These are phyloP conservation scores for Inga oerstediana DNA, from an alignment of 306 rosid genomes.

Conservation along the genomic window DNA sequence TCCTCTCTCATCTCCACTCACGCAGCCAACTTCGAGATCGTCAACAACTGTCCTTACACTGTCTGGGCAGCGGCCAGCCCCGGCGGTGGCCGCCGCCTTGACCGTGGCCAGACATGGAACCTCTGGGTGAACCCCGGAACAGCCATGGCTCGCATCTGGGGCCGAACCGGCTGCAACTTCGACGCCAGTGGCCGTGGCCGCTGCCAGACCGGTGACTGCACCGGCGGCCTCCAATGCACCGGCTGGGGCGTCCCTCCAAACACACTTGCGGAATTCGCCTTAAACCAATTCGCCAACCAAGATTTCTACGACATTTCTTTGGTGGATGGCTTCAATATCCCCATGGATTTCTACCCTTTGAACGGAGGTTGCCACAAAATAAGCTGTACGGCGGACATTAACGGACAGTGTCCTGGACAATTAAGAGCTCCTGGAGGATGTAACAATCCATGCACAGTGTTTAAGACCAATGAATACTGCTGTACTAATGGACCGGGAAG, in stretches of 20 bases:
- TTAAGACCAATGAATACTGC: slow-evolving; percentile 42
- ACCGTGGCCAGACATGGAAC: background rate
- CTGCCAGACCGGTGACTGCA: slow-evolving; percentile 69
- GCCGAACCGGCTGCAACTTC: slow-evolving; percentile 58
- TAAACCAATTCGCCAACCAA: slow-evolving; percentile 37
- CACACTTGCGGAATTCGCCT: slow-evolving; percentile 54
- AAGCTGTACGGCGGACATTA: background rate
- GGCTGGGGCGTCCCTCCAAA: slow-evolving; percentile 51
- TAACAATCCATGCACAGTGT: slow-evolving; percentile 51
- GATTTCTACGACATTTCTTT: slow-evolving; percentile 50
- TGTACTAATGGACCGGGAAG: slow-evolving; percentile 28
- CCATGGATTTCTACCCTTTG: slow-evolving; percentile 47
- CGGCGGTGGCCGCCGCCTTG: background rate
- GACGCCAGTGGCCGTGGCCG: slow-evolving; percentile 33
- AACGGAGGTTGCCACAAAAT: slow-evolving; percentile 27
- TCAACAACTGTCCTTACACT: slow-evolving; percentile 48
- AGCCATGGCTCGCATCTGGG: slow-evolving; percentile 54
- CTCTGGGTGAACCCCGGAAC: slow-evolving; percentile 37
- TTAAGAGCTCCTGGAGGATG: slow-evolving; percentile 51
- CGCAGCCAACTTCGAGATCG: slow-evolving; percentile 46
- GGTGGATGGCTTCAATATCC: slow-evolving; percentile 27
- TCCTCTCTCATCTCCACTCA: background rate
- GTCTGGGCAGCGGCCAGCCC: slow-evolving; percentile 18
- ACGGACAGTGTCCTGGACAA: slow-evolving; percentile 23
- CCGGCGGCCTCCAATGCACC: slow-evolving; percentile 38